A percentile compares a stretch with the other conserved stretches of the same genome.
phyloP scores from a whole-genome alignment of 1,139 yeast genomes.

The Neolecta irregularis region DNA sequence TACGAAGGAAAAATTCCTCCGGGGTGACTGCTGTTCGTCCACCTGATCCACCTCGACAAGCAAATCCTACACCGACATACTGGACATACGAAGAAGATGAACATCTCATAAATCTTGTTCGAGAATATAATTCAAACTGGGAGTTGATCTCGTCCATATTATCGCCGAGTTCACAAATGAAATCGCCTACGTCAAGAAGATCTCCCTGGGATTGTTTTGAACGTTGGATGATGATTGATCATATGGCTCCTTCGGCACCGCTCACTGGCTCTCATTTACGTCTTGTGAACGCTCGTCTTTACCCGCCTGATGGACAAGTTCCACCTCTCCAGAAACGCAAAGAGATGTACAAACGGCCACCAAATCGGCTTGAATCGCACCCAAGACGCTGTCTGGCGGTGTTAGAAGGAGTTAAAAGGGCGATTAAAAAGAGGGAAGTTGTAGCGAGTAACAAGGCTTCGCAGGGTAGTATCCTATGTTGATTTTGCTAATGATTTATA shows the following conservation, averaged over 20 bases:
- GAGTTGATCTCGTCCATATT: conserved; percentile 73
- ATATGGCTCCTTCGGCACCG: conserved; percentile 24
- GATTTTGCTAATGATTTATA: background rate
- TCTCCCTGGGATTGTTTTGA: conserved; percentile 99
- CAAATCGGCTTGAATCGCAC: conserved; percentile 1
- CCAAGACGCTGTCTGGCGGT: conserved; percentile 20
- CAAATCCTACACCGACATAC: conserved; percentile 73
- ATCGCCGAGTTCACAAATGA: conserved; percentile 45
- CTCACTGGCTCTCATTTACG: conserved; percentile 77
- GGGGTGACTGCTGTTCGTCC: too few relatives aligned
- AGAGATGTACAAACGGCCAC: background rate
- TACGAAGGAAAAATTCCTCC: conserved; percentile 1
- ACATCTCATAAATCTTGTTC: conserved; percentile 59
- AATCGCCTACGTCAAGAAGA: conserved; percentile 79
- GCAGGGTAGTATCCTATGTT: conserved; percentile 3
- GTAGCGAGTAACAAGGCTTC: conserved; percentile 11
- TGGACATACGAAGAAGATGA: conserved; percentile 95
- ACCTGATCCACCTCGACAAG: conserved; percentile 50
- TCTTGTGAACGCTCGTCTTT: conserved; percentile 85
- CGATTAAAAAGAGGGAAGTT: conserved; percentile 60
- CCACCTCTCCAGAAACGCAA: conserved; percentile 74
- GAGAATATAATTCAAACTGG: conserved; percentile 87
- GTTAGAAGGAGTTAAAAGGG: conserved; percentile 88
- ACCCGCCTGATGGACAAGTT: conserved; percentile 74
- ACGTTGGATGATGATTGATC: conserved; percentile 82